Percentiles rank a stretch among this genome's conserved stretches.
Evolutionary conservation across 78 protist genomes (phyloP).

Genomic region (Polysphondylium violaceum): DNA sequence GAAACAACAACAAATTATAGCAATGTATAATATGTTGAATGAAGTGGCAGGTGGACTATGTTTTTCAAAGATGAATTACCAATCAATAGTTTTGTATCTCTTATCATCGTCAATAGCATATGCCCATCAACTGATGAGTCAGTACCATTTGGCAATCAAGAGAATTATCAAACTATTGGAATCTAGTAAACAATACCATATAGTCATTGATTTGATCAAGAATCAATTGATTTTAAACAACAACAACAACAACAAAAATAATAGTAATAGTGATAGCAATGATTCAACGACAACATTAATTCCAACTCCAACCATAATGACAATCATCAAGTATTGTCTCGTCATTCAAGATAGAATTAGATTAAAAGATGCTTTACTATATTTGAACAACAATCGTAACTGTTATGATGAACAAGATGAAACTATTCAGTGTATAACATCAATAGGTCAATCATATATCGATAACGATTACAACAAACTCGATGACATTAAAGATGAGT

Average conservation of each 20-base stretch:
- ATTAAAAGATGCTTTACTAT: neutral
- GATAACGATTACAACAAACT: neutral
- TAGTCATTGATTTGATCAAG: constrained; percentile 1
- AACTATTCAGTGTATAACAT: neutral
- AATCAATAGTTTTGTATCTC: constrained; percentile 28
- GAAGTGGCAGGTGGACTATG: constrained; percentile 65
- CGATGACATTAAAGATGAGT: constrained; percentile 12
- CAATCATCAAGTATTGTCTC: neutral
- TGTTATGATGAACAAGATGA: neutral
- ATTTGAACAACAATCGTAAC: no score
- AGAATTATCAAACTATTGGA: constrained; percentile 18
- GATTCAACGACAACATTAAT: neutral
- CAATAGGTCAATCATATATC: neutral
- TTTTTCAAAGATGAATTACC: neutral
- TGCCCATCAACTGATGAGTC: neutral
- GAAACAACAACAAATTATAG: neutral
- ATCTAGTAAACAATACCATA: constrained; percentile 13
- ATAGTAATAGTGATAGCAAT: neutral
- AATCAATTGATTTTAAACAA: constrained; percentile 1
- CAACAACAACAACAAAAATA: neutral
- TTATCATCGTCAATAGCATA: constrained; percentile 12
- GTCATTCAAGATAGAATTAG: constrained; percentile 11
- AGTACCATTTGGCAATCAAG: neutral
- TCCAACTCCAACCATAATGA: neutral
- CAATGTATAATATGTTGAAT: constrained; percentile 6